phyloP scores from a whole-genome alignment of 148 eudicot genomes.

The Silene latifolia region DNA sequence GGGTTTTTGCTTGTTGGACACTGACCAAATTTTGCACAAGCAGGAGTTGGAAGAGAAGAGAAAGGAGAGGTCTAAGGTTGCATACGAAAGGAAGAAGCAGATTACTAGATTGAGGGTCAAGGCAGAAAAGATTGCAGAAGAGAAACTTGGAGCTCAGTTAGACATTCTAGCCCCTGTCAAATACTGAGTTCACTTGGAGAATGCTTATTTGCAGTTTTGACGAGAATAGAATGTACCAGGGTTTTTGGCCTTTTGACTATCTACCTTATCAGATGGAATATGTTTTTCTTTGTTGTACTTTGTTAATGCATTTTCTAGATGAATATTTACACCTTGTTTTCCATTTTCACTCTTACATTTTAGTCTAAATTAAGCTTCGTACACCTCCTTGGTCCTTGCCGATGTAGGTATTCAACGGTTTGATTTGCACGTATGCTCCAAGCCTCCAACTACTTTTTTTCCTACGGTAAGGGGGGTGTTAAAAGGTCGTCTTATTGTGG shows the following conservation, averaged over 20 bases:
- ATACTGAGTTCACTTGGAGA: constrained; percentile 29
- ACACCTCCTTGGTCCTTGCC: no score
- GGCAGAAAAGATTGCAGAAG: constrained; percentile 59
- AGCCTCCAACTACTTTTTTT: no score
- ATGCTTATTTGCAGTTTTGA: constrained; percentile 19
- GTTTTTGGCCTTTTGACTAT: neutral
- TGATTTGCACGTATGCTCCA: no score
- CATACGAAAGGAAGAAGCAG: constrained; percentile 59
- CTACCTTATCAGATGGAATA: neutral
- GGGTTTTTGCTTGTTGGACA: no score
- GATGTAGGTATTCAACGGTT: no score
- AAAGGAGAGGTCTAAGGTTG: constrained; percentile 54
- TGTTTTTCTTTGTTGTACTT: neutral
- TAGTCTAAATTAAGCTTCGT: neutral
- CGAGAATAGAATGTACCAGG: constrained; percentile 11
- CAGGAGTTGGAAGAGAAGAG: constrained; percentile 77
- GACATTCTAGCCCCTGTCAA: constrained; percentile 54
- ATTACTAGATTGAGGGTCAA: constrained; percentile 43
- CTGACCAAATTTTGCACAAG: neutral
- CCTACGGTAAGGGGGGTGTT: no score
- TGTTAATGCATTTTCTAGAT: neutral
- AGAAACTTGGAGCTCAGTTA: constrained; percentile 57
- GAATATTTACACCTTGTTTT: neutral
- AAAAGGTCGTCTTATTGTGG: no score
- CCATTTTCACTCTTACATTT: neutral